Conservation (phyloP, 2,329 filamentous ascomycete species). For the Microsporum canis region DNA sequence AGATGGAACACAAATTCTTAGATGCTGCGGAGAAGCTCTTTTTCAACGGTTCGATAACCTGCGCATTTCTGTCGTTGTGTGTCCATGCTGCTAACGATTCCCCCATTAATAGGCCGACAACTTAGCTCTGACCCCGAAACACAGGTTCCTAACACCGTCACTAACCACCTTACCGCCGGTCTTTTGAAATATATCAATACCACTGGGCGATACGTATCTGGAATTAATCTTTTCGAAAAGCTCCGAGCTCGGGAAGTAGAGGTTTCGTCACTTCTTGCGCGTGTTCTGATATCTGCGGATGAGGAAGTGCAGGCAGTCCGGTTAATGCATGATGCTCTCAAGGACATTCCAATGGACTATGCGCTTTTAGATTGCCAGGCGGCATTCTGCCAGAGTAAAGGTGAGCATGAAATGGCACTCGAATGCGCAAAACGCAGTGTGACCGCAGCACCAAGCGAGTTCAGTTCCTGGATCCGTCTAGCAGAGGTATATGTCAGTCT, state of each 20-base stretch:
- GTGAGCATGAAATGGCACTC: conserved; percentile 72
- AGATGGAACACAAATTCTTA: conserved; percentile 91
- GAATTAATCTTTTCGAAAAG: conserved; percentile 97
- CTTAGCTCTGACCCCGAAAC: conserved; percentile 93
- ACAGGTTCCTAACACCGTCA: conserved; percentile 92
- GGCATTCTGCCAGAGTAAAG: conserved; percentile 80
- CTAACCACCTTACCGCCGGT: conserved; percentile 89
- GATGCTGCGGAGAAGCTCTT: conserved; percentile 91
- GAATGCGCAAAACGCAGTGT: conserved; percentile 92
- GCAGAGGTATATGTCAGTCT: conserved; percentile 88
- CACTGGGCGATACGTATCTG: conserved; percentile 84
- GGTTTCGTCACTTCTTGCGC: conserved; percentile 82
- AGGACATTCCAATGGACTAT: conserved; percentile 94
- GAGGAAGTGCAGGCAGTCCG: conserved; percentile 95
- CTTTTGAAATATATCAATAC: conserved; percentile 91
- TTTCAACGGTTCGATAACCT: conserved; percentile 58
- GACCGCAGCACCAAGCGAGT: conserved; percentile 90
- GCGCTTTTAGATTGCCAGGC: conserved; percentile 91
- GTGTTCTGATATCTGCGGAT: conserved; percentile 85
- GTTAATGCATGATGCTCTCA: conserved; percentile 73
- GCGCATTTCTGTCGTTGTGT: neutral
- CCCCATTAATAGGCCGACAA: conserved; percentile 62
- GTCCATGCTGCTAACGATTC: conserved; percentile 16
- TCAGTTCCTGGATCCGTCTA: conserved; percentile 88
- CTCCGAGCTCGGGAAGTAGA: conserved; percentile 81